Percentiles rank a stretch among this genome's conserved stretches.
Evolutionary conservation across 2,329 filamentous ascomycete species (phyloP).

Genomic region (Sphaceloma murrayae): DNA sequence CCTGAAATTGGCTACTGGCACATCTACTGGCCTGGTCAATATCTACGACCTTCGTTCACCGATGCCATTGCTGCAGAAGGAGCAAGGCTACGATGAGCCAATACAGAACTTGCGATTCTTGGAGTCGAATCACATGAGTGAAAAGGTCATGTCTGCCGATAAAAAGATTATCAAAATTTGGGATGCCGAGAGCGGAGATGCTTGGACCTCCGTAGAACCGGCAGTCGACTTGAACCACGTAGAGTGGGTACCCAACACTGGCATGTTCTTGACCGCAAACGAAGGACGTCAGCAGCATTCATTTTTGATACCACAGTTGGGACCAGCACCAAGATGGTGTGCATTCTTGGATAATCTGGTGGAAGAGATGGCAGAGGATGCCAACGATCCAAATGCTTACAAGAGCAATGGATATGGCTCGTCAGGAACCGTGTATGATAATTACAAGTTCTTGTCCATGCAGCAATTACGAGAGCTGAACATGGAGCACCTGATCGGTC

Average conservation of each 20-base stretch:
- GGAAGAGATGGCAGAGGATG: slow-evolving; percentile 91
- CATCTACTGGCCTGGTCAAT: slow-evolving; percentile 78
- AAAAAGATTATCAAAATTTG: slow-evolving; percentile 97
- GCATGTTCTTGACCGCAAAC: slow-evolving; percentile 94
- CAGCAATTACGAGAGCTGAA: slow-evolving; percentile 78
- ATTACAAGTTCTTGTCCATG: slow-evolving; percentile 94
- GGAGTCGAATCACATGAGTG: slow-evolving; percentile 52
- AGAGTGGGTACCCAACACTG: slow-evolving; percentile 81
- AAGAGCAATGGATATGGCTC: slow-evolving; percentile 36
- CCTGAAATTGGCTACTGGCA: slow-evolving; percentile 74
- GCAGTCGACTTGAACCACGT: slow-evolving; percentile 91
- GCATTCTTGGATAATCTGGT: slow-evolving; percentile 94
- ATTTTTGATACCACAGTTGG: slow-evolving; percentile 89
- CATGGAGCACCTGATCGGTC: slow-evolving; percentile 79
- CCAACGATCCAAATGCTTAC: slow-evolving; percentile 51
- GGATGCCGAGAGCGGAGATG: slow-evolving; percentile 70
- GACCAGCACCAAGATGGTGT: slow-evolving; percentile 90
- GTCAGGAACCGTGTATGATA: slow-evolving; percentile 78
- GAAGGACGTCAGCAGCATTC: slow-evolving; percentile 91
- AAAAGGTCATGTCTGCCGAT: slow-evolving; percentile 83
- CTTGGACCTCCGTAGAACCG: slow-evolving; percentile 94
- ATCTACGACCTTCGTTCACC: slow-evolving; percentile 89
- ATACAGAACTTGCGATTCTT: slow-evolving; percentile 73
- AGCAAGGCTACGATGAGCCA: slow-evolving; percentile 89
- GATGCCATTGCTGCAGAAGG: slow-evolving; percentile 75